Percentiles rank a stretch among this genome's conserved stretches.
These are phyloP conservation scores for Hymenoscyphus infarciens DNA, from an alignment of 2,329 filamentous ascomycete genomes.

Conservation along the genomic window DNA sequence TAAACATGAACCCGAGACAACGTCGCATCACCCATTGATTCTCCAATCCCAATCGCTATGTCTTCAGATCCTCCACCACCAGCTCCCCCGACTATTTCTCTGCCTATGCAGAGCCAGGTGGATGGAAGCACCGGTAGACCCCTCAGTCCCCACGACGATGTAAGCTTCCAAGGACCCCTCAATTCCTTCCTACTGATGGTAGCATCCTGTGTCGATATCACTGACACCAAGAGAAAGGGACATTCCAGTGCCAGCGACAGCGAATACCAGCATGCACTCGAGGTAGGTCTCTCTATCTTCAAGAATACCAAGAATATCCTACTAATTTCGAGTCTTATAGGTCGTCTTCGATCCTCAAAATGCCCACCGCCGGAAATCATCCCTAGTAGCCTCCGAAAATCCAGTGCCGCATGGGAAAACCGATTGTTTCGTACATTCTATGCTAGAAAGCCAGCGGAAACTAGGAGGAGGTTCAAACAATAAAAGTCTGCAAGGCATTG, in stretches of 20 bases:
- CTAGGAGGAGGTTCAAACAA: conserved; percentile 29
- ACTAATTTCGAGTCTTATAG: conserved; percentile 29
- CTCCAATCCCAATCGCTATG: background rate
- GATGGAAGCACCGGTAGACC: background rate
- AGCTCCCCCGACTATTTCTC: background rate
- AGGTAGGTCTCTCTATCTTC: conserved; percentile 40
- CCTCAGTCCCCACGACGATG: background rate
- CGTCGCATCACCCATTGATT: too few relatives aligned
- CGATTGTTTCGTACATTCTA: conserved; percentile 63
- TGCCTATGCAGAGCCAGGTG: background rate
- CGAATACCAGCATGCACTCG: conserved; percentile 36
- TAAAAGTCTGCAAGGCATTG: conserved; percentile 31
- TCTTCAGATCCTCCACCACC: background rate
- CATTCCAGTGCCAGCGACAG: conserved; percentile 32
- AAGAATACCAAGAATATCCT: background rate
- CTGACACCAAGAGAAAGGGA: conserved; percentile 14
- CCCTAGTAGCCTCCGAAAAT: conserved; percentile 48
- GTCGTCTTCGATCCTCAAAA: conserved; percentile 61
- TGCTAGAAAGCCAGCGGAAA: conserved; percentile 55
- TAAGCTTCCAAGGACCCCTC: background rate
- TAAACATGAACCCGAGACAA: too few relatives aligned
- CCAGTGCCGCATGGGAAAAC: conserved; percentile 42
- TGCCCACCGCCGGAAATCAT: conserved; percentile 63
- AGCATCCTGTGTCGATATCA: background rate
- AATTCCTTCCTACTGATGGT: too few relatives aligned